A percentile compares a stretch with the other conserved stretches of the same genome.
Evolutionary conservation across 331 rosid genomes (phyloP).

Genomic region (Acacia pycnantha): DNA sequence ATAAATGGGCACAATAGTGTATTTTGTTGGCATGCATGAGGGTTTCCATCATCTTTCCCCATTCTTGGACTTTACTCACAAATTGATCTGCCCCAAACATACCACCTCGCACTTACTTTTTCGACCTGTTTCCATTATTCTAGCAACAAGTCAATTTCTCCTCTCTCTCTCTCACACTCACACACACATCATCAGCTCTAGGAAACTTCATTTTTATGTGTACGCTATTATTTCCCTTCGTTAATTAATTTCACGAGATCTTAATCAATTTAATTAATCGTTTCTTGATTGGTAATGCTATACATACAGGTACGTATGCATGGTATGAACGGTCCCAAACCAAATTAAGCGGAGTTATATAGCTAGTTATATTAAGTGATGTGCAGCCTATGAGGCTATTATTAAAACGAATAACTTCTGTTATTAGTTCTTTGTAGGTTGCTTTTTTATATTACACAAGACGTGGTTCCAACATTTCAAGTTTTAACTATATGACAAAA

Average conservation of each 20-base stretch:
- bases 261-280: too few relatives aligned
- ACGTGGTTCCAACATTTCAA: background rate
- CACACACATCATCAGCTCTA: background rate
- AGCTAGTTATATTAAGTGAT: background rate
- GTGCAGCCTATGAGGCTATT: background rate
- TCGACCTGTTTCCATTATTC: slow-evolving; percentile 41
- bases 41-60: slow-evolving; percentile 38
- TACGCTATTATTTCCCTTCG: too few relatives aligned
- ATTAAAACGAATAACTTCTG: background rate
- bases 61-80: slow-evolving; percentile 42
- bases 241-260: too few relatives aligned
- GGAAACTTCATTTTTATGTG: slow-evolving; percentile 27
- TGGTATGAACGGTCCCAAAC: background rate
- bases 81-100: slow-evolving; percentile 37
- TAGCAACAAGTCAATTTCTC: slow-evolving; percentile 44
- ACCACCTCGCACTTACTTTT: slow-evolving; percentile 30
- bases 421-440: background rate
- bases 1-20: background rate
- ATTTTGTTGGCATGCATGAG: slow-evolving; percentile 24
- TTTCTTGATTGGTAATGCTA: background rate
- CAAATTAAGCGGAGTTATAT: background rate
- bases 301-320: background rate
- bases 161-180: background rate
- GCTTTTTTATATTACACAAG: background rate
- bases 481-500: background rate